Evolutionary conservation across 1,139 yeast species (phyloP), one percentile per base, ranked within the genome.

Genomic region (Saccharomyces pastorianus): DNA sequence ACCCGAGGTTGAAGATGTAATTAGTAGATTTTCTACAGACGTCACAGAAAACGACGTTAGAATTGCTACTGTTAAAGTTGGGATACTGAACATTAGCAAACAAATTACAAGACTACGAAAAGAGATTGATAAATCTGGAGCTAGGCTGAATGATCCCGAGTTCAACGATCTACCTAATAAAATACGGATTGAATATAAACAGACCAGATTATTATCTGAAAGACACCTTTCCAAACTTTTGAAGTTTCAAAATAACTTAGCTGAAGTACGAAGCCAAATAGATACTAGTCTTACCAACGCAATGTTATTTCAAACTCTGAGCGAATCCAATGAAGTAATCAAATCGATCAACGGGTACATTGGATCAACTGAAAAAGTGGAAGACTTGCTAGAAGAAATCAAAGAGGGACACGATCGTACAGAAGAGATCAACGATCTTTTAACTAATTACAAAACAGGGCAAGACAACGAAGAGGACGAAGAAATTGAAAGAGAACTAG

Each of bases 251-350:
- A 66, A 64, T 42, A 79, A 79, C 52, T 62, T 82, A 26, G 65
- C 64, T 17, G 63, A 70, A 2, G 68, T 81, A 0, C 61, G 78
- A 34, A 61, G 65, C 47, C 79, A 79, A 58, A 74, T 82, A 47
- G 76, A 80, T 59, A 77, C 79, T 54, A 77, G 83, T 1, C 69
- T 73, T 13, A 69, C 77, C 2, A 81, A 80, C 58, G 64, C 70
- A 4, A 65, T 71, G 14, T 60, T 79, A 4, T 64, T 73, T 38
- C 67, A 69, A n/a, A 73, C 76, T 6, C 60, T 80, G 50, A 63
- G 67, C 14, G 65, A 66, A 3, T 75, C 81, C 6, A 64, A 76
- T 1, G 60, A 61, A 4, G 56, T 69, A 4, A 58, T 72, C 28
- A 64, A 59, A 49, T 55, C 61, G 6, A 61, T 72, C 26, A 71